Conservation (phyloP, 768 basidiomycete genomes). For the Leucocoprinus sp. region DNA sequence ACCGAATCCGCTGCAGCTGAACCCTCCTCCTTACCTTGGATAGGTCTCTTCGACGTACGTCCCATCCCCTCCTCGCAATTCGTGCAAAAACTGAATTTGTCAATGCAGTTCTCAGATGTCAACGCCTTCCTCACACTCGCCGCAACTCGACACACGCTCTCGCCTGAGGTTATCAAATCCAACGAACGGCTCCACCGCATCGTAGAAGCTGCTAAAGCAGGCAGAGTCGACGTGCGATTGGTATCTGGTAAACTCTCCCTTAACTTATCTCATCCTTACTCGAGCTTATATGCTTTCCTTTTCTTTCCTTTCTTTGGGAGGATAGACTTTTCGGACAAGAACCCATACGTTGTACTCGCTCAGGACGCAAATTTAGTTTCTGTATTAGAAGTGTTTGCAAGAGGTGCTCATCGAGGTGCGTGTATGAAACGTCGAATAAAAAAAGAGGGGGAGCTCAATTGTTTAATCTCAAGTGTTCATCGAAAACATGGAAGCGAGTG, state of each 20-base stretch:
- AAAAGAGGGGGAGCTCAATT: too few relatives aligned
- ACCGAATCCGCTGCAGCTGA: conserved; percentile 4
- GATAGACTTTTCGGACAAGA: conserved; percentile 79
- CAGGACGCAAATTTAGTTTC: conserved; percentile 57
- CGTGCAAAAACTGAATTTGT: too few relatives aligned
- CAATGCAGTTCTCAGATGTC: conserved; percentile 71
- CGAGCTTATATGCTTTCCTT: background rate
- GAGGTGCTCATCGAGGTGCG: conserved; percentile 66
- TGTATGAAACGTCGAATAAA: background rate
- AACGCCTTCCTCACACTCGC: conserved; percentile 84
- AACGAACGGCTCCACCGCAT: conserved; percentile 60
- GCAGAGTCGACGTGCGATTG: conserved; percentile 63
- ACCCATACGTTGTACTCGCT: conserved; percentile 57
- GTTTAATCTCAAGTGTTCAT: background rate
- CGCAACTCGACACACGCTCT: conserved; percentile 65
- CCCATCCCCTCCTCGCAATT: background rate
- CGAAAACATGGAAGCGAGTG: background rate
- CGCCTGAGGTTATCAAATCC: conserved; percentile 49
- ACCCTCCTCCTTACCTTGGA: conserved; percentile 21
- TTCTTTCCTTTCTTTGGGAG: background rate
- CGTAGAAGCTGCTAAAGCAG: conserved; percentile 64
- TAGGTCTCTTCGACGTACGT: conserved; percentile 75
- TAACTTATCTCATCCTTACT: background rate
- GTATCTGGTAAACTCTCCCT: conserved; percentile 58
- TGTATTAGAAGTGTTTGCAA: conserved; percentile 57